Evolutionary conservation across 2,329 filamentous ascomycete species (phyloP).

Genomic region (Helotiales sp.): DNA sequence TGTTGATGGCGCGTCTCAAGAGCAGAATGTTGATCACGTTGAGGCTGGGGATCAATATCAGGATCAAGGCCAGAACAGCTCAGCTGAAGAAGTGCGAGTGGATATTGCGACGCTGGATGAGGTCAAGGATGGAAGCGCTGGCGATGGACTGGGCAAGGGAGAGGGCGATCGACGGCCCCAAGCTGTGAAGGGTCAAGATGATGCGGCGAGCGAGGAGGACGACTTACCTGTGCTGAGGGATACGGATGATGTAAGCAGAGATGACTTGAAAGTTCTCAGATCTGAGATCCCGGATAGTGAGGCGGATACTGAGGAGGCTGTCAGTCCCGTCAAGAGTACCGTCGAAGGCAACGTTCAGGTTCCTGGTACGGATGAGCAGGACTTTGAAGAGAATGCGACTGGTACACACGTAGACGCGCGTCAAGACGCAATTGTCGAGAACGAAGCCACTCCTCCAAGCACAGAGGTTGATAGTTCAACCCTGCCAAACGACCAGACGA

Average conservation of each 20-base stretch:
- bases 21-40: too few species aligned
- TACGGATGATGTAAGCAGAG: too few species aligned
- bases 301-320: conserved; percentile 11
- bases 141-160: not conserved
- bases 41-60: too few species aligned
- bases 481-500: not conserved
- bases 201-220: not conserved
- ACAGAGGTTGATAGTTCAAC: not conserved
- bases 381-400: not conserved
- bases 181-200: not conserved
- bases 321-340: not conserved
- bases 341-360: not conserved
- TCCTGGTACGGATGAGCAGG: not conserved
- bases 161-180: not conserved
- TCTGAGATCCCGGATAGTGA: conserved; percentile 27
- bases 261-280: not conserved
- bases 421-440: not conserved
- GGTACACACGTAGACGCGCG: not conserved
- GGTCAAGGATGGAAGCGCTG: not conserved
- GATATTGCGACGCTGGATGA: not conserved
- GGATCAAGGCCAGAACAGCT: too few species aligned
- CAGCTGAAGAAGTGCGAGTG: not conserved
- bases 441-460: not conserved
- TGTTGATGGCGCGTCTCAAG: not conserved
- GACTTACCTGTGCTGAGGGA: conserved; percentile 4